Conservation (phyloP, 345 rosid species). For the Fremontodendron californicum region DNA sequence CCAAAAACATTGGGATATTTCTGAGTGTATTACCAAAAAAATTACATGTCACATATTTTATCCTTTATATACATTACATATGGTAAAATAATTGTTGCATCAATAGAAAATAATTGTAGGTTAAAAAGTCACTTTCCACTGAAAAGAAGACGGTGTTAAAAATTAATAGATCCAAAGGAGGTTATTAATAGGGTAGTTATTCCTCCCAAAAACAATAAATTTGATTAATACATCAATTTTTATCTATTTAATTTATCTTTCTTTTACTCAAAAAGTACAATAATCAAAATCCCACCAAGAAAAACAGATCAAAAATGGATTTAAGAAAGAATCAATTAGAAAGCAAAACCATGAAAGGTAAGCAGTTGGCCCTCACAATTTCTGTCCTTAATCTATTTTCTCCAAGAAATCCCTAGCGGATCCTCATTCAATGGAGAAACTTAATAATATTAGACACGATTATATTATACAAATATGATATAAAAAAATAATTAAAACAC, state of each 20-base stretch:
- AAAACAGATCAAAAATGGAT: neutral
- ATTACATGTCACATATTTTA: neutral
- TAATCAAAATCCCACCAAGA: neutral
- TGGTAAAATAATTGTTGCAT: neutral
- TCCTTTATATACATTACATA: neutral
- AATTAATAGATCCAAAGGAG: neutral
- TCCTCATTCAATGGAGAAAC: constrained; percentile 5
- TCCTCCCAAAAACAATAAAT: neutral
- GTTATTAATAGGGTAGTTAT: neutral
- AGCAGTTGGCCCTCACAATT: neutral
- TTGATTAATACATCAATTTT: no score
- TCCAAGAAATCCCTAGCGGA: constrained; percentile 11
- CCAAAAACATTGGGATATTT: no score
- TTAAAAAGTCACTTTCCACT: no score
- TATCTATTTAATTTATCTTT: neutral
- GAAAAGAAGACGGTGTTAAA: no score
- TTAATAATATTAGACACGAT: no score
- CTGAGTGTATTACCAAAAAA: no score
- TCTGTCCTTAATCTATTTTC: neutral
- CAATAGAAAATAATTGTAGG: no score
- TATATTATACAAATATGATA: no score
- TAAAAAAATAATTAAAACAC: no score
- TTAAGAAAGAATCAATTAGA: neutral
- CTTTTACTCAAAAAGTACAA: neutral
- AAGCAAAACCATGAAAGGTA: neutral